Base-by-base conservation (phyloP, 352 stramenopile genomes). In the Halophytophthora polymorphica region DNA sequence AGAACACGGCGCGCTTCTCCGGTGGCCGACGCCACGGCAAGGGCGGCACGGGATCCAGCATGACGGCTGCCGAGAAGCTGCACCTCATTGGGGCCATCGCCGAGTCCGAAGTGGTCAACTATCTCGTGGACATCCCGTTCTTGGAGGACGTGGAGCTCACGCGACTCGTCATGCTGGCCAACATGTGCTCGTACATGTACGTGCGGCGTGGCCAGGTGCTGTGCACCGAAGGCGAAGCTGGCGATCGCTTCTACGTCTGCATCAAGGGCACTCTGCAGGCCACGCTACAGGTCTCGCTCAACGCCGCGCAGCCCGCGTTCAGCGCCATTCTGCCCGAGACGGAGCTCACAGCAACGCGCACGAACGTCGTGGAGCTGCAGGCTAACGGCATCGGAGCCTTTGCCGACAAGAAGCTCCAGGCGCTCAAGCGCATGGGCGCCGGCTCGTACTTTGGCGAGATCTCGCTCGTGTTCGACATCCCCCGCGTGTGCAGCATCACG, bases 361-460 rank as follows among this genome's bases (percentile, higher is more conserved):
- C 64, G 22, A 58, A 23, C 11, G 53, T 69, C 15, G 53, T 45
- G 6, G 37, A 53, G 1, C 43, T 66, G 0, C 50, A 63, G 21
- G 43, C 47, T 13, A 60, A 54, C 14, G 34, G 45, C 1, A 28
- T 23, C 3, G 57, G 35, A 15, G 49, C 51, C 15, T 65, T 65
- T 17, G 22, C 28, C 1, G 45, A 58, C 17, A 68, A 66, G 41
- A 71, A 74, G 40, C 71, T 86, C 3, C 69, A 82, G 53, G 60
- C 73, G 10, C 56, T 86, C 1, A 86, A 84, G 58, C 64, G 66
- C 6, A 71, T 90, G 53, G 53, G 57, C 1, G 48, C 66, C 5
- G 78, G 78, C 1, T 68, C 73, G 10, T 90, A 88, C 56, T 90
- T 90, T 58, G 76, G 78, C 22, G 78, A 90, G 37, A 90, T 86